These are phyloP conservation scores for Galium porrigens DNA, from an alignment of 305 asterid species.

Conservation along the genomic window DNA sequence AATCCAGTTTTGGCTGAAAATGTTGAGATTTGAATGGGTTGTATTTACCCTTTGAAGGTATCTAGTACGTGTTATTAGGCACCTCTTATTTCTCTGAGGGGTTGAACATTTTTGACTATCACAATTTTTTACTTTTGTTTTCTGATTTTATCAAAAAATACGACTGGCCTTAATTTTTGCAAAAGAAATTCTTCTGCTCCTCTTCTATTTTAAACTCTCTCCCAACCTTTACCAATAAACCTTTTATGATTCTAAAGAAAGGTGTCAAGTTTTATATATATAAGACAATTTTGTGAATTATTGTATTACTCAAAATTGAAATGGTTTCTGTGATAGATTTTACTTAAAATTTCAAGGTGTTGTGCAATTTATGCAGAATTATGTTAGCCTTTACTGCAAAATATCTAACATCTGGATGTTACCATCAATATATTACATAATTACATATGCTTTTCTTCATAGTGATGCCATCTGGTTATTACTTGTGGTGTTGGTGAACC, in stretches of 20 bases:
- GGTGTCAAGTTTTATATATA: background rate
- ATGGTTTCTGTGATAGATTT: background rate
- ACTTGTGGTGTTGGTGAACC: background rate
- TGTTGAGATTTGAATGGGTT: background rate
- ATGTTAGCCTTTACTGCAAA: background rate
- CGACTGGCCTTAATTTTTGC: background rate
- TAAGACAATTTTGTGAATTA: background rate
- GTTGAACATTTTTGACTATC: background rate
- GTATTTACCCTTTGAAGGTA: background rate
- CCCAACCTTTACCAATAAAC: background rate
- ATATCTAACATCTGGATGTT: background rate
- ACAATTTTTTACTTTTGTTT: background rate
- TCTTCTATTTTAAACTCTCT: no score
- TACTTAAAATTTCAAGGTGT: background rate
- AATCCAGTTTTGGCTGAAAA: background rate
- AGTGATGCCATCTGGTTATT: slow-evolving; percentile 1
- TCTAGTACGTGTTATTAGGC: background rate
- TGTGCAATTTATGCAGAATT: background rate
- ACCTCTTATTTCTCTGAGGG: background rate
- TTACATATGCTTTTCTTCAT: background rate
- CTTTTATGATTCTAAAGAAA: background rate
- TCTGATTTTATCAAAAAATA: background rate
- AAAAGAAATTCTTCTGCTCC: background rate
- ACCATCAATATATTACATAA: background rate
- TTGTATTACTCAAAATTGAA: background rate